Evolutionary conservation across 805 yeast species (phyloP), one percentile per base, ranked within the genome.

Genomic region (Yamadazyma nakazawae): DNA sequence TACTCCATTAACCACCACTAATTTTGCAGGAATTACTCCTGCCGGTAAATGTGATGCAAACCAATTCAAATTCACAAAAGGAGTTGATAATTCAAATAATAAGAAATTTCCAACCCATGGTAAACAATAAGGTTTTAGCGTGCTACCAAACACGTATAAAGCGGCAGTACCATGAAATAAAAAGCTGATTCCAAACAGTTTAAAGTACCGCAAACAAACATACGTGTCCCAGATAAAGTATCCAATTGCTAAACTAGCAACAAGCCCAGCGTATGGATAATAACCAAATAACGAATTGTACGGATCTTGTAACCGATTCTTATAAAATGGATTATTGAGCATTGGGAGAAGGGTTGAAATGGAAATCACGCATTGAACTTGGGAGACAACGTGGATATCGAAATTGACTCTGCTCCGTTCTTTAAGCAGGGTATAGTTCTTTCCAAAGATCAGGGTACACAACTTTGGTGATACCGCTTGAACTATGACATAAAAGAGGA

Each of bases 41-140:
- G 74, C 74, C 1, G 96, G 94, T 14, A 90, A 71, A 56, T 87
- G 84, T 28, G 85, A 76, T 30, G 89, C 82, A 64, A 85, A 91
- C 97, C 97, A 94, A 64, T 94, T 88, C 61, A 88, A 63, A 66
- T 94, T 95, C 51, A 94, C 96, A 67, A 94, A 94, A 8, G 98
- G 98, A 1, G 97, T 88, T 40, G 96, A 85, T 35, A 87, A 76
- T 67, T 94, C 99, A 65, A 86, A 94, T 42, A 87, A 62, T 56
- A 94, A 74, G 62, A 91, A 94, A 17, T 84, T 81, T 1, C 96
- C 92, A 24, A 87, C 78, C 81, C 86, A 85, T 42, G 90, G 85
- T 64, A 84, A 81, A 60, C 88, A 80, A 64, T 82, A 87, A 2
- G 97, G 97, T 28, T 72, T 62, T 49, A 86, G 72, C 1, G 88